phyloP scores from a whole-genome alignment of 805 yeast genomes.

The Candida easanensis region DNA sequence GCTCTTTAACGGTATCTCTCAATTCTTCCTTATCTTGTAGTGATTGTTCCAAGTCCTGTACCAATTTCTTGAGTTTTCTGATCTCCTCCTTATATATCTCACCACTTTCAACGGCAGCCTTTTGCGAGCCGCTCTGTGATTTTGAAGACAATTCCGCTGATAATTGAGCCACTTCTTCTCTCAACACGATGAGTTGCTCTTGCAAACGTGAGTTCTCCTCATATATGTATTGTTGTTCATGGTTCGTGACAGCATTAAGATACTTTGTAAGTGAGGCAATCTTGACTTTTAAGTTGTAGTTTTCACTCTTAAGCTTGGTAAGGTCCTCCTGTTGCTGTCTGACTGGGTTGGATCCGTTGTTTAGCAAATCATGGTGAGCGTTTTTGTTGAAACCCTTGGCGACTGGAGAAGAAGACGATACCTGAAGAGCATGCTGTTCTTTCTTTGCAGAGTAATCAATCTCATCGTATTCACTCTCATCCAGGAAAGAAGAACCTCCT shows the following conservation, averaged over 20 bases:
- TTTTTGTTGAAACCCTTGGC: conserved; percentile 11
- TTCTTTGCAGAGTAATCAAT: conserved; percentile 16
- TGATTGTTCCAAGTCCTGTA: conserved; percentile 5
- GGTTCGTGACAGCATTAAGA: conserved; percentile 36
- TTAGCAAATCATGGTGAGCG: conserved; percentile 19
- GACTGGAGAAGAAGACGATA: conserved; percentile 20
- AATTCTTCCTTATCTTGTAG: conserved; percentile 7
- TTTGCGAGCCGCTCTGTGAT: neutral
- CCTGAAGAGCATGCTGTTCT: neutral
- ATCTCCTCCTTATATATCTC: conserved; percentile 9
- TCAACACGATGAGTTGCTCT: conserved; percentile 23
- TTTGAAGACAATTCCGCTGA: conserved; percentile 20
- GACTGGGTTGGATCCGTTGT: conserved; percentile 30
- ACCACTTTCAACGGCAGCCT: neutral
- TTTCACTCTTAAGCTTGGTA: conserved; percentile 37
- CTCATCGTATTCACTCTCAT: conserved; percentile 23
- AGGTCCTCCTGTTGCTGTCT: conserved; percentile 30
- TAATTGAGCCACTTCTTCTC: conserved; percentile 22
- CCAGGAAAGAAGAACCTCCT: conserved; percentile 28
- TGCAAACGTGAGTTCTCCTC: conserved; percentile 35
- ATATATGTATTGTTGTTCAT: conserved; percentile 36
- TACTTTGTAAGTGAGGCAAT: conserved; percentile 39
- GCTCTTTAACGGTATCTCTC: conserved; percentile 10
- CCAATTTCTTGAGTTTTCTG: conserved; percentile 1
- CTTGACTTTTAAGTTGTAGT: conserved; percentile 42